Evolutionary conservation across 106 monocot species (phyloP).

Genomic region (Dendrobium officinale): DNA sequence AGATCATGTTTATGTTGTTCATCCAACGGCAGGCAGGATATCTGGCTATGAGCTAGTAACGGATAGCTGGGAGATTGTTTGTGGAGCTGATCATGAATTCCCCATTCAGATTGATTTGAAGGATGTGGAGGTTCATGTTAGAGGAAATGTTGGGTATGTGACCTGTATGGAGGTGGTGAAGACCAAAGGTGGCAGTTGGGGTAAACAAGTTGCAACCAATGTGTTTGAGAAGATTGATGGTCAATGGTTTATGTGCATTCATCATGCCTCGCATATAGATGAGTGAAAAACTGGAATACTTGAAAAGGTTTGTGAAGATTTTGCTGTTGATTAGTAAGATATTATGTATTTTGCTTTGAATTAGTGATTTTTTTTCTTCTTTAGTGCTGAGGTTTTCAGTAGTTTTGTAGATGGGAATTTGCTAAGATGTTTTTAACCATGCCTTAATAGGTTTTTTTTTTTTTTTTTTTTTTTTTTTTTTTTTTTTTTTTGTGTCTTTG

Average conservation of each 20-base stretch:
- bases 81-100: constrained; percentile 75
- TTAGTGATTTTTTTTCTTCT: background rate
- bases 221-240: constrained; percentile 83
- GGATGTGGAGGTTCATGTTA: constrained; percentile 65
- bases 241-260: constrained; percentile 73
- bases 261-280: constrained; percentile 92
- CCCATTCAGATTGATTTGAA: constrained; percentile 83
- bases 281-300: constrained; percentile 23
- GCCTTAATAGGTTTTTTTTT: no score
- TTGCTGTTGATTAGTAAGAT: background rate
- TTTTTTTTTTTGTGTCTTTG: no score
- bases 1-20: constrained; percentile 69
- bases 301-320: background rate
- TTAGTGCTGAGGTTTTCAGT: no score
- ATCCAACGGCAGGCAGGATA: constrained; percentile 86
- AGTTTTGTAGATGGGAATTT: no score
- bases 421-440: no score
- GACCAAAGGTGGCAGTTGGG: constrained; percentile 83
- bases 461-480: no score
- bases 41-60: constrained; percentile 83
- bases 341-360: background rate
- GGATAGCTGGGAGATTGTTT: constrained; percentile 86
- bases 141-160: constrained; percentile 71
- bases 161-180: constrained; percentile 92
- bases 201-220: constrained; percentile 89